Conservation (phyloP, 1,139 yeast species). For the Lodderomyces orthopsilosis region DNA sequence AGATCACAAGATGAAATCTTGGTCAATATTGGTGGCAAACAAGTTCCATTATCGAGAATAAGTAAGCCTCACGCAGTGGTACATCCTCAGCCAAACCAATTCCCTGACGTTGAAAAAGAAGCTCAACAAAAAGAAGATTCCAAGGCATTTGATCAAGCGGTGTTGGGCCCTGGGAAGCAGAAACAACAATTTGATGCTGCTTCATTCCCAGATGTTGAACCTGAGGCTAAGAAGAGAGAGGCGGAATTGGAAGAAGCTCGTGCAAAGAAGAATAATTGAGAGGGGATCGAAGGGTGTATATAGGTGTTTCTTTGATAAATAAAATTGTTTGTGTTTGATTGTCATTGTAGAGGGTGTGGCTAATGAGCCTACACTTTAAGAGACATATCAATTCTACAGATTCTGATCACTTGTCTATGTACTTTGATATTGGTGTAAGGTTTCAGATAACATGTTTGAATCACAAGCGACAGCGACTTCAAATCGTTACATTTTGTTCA, state of each 20-base stretch:
- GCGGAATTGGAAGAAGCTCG: constrained; percentile 15
- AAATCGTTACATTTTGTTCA: no score
- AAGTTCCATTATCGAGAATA: constrained; percentile 36
- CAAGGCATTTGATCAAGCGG: constrained; percentile 11
- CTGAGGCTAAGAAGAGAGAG: constrained; percentile 30
- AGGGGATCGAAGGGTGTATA: neutral
- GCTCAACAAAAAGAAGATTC: constrained; percentile 25
- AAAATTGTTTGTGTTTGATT: neutral
- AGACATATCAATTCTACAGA: no score
- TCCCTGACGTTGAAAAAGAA: constrained; percentile 26
- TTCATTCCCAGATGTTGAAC: constrained; percentile 26
- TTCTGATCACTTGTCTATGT: no score
- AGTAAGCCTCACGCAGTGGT: constrained; percentile 45
- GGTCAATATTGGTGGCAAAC: constrained; percentile 35
- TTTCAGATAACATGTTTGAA: no score
- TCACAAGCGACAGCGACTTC: no score
- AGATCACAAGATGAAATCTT: constrained; percentile 22
- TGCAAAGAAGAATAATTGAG: constrained; percentile 5
- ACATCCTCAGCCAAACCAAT: constrained; percentile 16
- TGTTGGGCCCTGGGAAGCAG: constrained; percentile 26
- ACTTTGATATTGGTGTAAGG: no score
- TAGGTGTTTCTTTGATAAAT: neutral
- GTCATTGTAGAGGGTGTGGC: neutral
- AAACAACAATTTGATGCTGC: constrained; percentile 23
- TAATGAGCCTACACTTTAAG: no score